Base-by-base conservation (phyloP, 768 basidiomycete genomes). In the Phanerodontia chrysosporium region DNA sequence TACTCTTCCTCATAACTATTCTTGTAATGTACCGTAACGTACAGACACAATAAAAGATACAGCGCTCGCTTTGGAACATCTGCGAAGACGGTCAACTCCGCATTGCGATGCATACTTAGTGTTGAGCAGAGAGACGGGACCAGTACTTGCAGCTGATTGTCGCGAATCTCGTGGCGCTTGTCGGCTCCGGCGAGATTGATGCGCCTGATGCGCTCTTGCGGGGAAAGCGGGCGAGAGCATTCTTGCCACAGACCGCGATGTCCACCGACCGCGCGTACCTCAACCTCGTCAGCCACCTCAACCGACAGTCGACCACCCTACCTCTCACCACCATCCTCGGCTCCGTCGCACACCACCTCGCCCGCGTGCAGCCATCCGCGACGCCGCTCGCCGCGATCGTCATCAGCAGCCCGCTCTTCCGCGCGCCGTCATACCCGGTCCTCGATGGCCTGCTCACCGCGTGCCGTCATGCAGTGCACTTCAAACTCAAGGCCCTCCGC, bases 311-410 rank as follows among this genome's bases (percentile, higher is more conserved):
- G 16, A 73, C 80, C 1, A 67, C 74, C 27, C 70, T 85, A 9
- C 71, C 83, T 18, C 72, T 82, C 6, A 58, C 72, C 24, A 81
- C 81, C 0, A 72, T 86, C 32, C 80, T 84, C 63, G 77, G 78
- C 3, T 79, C 84, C 16, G 74, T 87, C 39, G 75, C 85, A 8
- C 81, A 87, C 64, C 83, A 86, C 59, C 79, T 89, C 25, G 77
- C 83, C 0, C 70, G 73, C 27, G 68, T 78, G 45, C 70, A 72
- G 4, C 81, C 80, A 1, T 73, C 78, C 7, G 83, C 86, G 16
- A 85, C 84, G 0, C 78, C 83, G 0, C 75, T 87, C 12, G 76
- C 83, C 1, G 86, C 83, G 36, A 76, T 80, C 18, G 75, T 80
- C 5, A 75, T 87, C 55, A 79, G 80, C 22, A 83, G 84, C 14